These are phyloP conservation scores for Gyrodon lividus DNA, from an alignment of 768 basidiomycete genomes.

Conservation along the genomic window DNA sequence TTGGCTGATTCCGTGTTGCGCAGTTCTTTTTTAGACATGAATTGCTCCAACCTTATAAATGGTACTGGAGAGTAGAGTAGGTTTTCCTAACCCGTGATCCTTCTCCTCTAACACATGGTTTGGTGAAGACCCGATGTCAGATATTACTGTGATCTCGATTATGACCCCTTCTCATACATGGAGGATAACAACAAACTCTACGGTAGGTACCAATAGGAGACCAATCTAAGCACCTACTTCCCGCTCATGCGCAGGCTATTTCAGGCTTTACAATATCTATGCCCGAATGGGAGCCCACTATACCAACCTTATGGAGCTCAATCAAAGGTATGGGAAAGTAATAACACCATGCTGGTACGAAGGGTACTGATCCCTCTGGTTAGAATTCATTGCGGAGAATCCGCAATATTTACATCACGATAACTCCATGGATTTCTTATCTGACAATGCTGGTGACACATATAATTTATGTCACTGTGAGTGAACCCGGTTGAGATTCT, in stretches of 20 bases:
- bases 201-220: constrained; percentile 28
- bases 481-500: constrained; percentile 12
- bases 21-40: constrained; percentile 59
- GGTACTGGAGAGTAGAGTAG: constrained; percentile 64
- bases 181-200: constrained; percentile 52
- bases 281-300: constrained; percentile 63
- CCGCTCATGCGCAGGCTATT: not conserved
- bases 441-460: constrained; percentile 60
- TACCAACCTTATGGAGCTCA: constrained; percentile 60
- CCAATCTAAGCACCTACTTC: not conserved
- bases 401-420: constrained; percentile 54
- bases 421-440: constrained; percentile 64
- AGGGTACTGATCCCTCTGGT: constrained; percentile 38
- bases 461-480: constrained; percentile 68
- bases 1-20: constrained; percentile 7
- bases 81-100: constrained; percentile 11
- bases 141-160: constrained; percentile 53
- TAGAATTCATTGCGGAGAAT: constrained; percentile 54
- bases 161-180: constrained; percentile 57
- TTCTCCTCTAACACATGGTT: not conserved
- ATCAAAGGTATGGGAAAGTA: constrained; percentile 48
- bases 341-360: constrained; percentile 22
- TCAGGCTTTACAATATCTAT: constrained; percentile 63
- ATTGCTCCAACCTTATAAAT: constrained; percentile 51
- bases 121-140: constrained; percentile 44